Conservation (phyloP, 495 filamentous ascomycete species). For the Talaromyces nanjingensis region DNA sequence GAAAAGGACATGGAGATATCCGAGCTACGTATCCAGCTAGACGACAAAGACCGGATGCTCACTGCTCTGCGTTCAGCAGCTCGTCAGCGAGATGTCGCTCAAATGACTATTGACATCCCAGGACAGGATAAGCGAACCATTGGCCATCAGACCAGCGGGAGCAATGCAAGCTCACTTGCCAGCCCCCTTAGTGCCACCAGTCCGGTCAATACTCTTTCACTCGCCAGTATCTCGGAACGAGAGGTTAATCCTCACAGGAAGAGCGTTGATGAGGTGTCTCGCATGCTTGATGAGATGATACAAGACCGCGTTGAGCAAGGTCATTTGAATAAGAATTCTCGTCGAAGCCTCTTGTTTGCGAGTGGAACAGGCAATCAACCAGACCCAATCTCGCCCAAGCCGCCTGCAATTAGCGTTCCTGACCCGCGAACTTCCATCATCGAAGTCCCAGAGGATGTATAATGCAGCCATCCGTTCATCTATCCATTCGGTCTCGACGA, state of each 20-base stretch:
- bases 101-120: conserved; percentile 39
- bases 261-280: conserved; percentile 82
- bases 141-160: conserved; percentile 25
- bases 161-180: conserved; percentile 19
- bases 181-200: conserved; percentile 18
- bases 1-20: conserved; percentile 94
- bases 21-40: conserved; percentile 79
- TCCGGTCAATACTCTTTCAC: conserved; percentile 19
- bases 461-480: background rate
- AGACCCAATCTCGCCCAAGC: conserved; percentile 18
- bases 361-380: conserved; percentile 23
- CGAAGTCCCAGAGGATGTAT: conserved; percentile 12
- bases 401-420: conserved; percentile 21
- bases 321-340: conserved; percentile 50
- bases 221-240: conserved; percentile 15
- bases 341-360: conserved; percentile 48
- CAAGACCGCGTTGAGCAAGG: conserved; percentile 72
- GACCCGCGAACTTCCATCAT: background rate
- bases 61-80: conserved; percentile 79
- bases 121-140: conserved; percentile 27
- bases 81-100: conserved; percentile 81
- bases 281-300: conserved; percentile 92
- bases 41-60: conserved; percentile 95
- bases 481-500: background rate
- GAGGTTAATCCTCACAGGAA: conserved; percentile 48